phyloP scores from a whole-genome alignment of 495 filamentous ascomycete genomes.

The Aspergillus bertholletiae region DNA sequence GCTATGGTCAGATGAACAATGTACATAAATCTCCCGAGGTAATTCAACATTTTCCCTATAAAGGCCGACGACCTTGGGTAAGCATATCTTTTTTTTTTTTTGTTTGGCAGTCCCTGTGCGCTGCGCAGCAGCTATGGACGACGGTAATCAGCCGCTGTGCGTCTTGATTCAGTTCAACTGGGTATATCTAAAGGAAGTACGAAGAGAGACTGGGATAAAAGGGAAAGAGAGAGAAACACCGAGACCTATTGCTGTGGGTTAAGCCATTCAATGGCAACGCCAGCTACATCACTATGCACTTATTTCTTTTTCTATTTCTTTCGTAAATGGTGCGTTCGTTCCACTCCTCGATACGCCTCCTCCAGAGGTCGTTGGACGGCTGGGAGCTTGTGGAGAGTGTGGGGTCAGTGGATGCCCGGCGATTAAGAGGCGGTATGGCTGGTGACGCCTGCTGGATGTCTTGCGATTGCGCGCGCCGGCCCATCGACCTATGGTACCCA shows the following conservation, averaged over 20 bases:
- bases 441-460: constrained; percentile 10
- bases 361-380: constrained; percentile 37
- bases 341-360: constrained; percentile 42
- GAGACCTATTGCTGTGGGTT: not conserved
- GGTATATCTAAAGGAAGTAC: constrained; percentile 7
- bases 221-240: not conserved
- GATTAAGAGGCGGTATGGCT: constrained; percentile 16
- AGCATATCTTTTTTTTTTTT: too few species aligned
- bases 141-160: not conserved
- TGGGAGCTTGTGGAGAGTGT: constrained; percentile 26
- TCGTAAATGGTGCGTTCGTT: constrained; percentile 42
- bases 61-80: too few species aligned
- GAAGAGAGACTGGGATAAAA: not conserved
- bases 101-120: too few species aligned
- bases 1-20: not conserved
- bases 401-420: constrained; percentile 39
- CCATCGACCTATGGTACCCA: constrained; percentile 3
- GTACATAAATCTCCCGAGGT: too few species aligned
- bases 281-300: constrained; percentile 39
- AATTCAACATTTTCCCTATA: not conserved
- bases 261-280: not conserved
- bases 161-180: not conserved
- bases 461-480: constrained; percentile 18
- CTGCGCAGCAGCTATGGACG: not conserved
- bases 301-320: constrained; percentile 30